These are phyloP conservation scores for Rhodamnia rubescens DNA, from an alignment of 345 rosid genomes.

Conservation along the genomic window DNA sequence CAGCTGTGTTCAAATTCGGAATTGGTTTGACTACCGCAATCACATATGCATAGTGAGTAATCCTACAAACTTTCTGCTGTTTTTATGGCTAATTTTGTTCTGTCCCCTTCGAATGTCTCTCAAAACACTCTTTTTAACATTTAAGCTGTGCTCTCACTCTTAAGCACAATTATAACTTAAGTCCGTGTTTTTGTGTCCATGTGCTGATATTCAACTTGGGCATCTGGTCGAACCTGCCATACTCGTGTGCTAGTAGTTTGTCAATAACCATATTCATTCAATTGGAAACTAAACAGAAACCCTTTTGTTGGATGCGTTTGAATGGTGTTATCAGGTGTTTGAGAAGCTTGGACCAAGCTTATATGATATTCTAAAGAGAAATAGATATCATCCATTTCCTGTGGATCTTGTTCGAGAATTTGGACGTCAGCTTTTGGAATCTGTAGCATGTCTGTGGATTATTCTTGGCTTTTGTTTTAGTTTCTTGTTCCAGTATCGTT, in stretches of 20 bases:
- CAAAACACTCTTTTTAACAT: neutral
- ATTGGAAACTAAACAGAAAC: neutral
- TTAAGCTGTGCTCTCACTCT: neutral
- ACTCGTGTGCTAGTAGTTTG: neutral
- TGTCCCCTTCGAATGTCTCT: neutral
- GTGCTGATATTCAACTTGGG: neutral
- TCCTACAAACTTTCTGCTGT: neutral
- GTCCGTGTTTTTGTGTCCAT: neutral
- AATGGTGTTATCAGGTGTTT: conserved; percentile 43
- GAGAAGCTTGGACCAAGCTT: conserved; percentile 86
- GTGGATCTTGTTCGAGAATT: conserved; percentile 70
- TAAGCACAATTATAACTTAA: conserved; percentile 15
- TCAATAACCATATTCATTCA: neutral
- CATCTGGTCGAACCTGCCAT: neutral
- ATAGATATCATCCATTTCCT: conserved; percentile 56
- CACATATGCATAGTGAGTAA: conserved; percentile 62
- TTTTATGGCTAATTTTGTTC: neutral
- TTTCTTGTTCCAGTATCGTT: neutral
- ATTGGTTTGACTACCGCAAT: conserved; percentile 64
- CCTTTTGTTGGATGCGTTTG: neutral
- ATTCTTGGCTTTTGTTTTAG: conserved; percentile 8
- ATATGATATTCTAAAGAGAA: conserved; percentile 61
- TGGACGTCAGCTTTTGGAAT: conserved; percentile 71
- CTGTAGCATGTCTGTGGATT: conserved; percentile 58
- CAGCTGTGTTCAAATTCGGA: conserved; percentile 57